phyloP scores from a whole-genome alignment of 2,329 filamentous ascomycete species.

The Ascosphaera pollenicola region DNA sequence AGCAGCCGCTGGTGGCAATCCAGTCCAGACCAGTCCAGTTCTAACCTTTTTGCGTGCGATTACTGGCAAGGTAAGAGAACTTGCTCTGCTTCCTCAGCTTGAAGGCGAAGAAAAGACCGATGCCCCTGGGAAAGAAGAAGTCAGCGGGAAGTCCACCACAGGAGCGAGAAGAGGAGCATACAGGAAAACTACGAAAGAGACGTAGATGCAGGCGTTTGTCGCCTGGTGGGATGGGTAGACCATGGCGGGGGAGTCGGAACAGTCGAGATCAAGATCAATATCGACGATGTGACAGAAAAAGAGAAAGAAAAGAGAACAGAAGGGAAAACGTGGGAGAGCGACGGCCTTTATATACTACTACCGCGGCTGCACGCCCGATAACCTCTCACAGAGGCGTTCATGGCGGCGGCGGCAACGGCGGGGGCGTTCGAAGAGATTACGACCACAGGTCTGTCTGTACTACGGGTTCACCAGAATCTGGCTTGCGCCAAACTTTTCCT shows the following conservation, averaged over 20 bases:
- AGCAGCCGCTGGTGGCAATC: no score
- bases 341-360: no score
- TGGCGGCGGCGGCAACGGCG: no score
- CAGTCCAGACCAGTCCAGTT: no score
- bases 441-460: no score
- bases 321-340: conserved; percentile 3
- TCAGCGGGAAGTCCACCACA: conserved; percentile 1
- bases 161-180: conserved; percentile 16
- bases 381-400: no score
- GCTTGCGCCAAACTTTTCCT: no score
- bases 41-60: conserved; percentile 69
- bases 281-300: conserved; percentile 2
- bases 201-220: conserved; percentile 65
- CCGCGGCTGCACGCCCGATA: no score
- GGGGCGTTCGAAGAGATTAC: no score
- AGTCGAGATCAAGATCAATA: background rate
- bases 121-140: conserved; percentile 24
- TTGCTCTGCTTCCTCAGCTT: conserved; percentile 39
- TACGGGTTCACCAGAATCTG: no score
- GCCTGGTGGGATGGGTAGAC: conserved; percentile 52
- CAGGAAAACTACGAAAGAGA: conserved; percentile 60
- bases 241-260: conserved; percentile 27
- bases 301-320: conserved; percentile 1
- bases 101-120: conserved; percentile 39
- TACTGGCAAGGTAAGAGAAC: conserved; percentile 50